Evolutionary conservation across 371 early-diverging fungal genomes (phyloP).

Genomic region (Basidiobolus heterosporus): DNA sequence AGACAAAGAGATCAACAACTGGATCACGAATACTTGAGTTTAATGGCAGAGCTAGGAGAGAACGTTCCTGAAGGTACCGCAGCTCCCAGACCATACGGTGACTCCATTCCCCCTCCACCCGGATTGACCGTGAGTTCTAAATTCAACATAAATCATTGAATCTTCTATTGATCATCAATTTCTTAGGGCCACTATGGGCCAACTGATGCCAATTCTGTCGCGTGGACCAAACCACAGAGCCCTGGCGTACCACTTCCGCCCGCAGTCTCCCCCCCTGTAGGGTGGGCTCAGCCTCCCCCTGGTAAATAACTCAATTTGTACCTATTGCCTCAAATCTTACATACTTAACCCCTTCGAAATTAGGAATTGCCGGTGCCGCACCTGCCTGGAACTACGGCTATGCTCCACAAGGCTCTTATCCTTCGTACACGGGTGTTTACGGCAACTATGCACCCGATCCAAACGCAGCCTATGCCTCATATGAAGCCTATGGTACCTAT

Average conservation of each 20-base stretch:
- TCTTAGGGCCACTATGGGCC: conserved; percentile 16
- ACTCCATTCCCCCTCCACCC: background rate
- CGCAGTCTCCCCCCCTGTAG: conserved; percentile 5
- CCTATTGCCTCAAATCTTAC: no score
- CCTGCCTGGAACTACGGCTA: no score
- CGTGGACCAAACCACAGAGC: no score
- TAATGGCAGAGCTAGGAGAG: conserved; percentile 83
- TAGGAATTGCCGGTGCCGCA: no score
- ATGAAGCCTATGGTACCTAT: background rate
- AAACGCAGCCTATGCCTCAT: background rate
- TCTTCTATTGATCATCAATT: background rate
- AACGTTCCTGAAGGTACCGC: conserved; percentile 23
- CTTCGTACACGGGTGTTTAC: no score
- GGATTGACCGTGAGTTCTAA: background rate
- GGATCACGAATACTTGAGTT: conserved; percentile 68
- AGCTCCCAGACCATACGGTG: conserved; percentile 6
- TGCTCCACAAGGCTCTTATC: no score
- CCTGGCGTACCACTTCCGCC: conserved; percentile 11
- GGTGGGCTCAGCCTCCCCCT: conserved; percentile 8
- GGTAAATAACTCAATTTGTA: no score
- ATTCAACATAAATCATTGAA: background rate
- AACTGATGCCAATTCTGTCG: no score
- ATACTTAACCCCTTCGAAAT: no score
- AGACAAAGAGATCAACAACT: conserved; percentile 65
- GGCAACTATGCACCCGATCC: no score